Evolutionary conservation across 768 basidiomycete species (phyloP), one percentile per base, ranked within the genome.

Genomic region (Pilatotrama ljubarskyi): DNA sequence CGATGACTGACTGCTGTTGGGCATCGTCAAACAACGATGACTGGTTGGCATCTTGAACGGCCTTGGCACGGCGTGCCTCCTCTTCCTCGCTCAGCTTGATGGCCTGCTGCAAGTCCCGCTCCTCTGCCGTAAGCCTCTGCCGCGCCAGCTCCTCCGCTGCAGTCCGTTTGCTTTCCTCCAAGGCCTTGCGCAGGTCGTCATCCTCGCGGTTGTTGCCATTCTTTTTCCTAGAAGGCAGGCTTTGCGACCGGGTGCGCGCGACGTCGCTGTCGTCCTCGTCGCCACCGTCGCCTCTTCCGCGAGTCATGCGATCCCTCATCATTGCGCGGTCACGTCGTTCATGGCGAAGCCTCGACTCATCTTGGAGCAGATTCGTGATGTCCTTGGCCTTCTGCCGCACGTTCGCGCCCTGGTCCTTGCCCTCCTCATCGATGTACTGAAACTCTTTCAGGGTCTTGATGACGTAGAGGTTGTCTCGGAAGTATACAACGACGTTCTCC

Each of bases 361-460:
- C 97, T 72, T 84, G 81, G 25, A 99, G 81, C 13, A 98, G 84
- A 70, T 94, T 95, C 36, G 94, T 95, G 73, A 99, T 98, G 66
- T 98, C 97, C 72, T 99, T 98, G 13, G 97, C 97, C 75, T 96
- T 95, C 73, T 95, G 93, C 22, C 93, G 85, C 15, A 95, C 93
- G 74, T 98, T 99, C n/a, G 94, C 94, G 36, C 97, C 97, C 69
- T 97, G 94, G 71, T 99, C 97, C 73, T 97, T 97, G 51, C 88
- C 91, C 38, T 91, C 87, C 68, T 98, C 97, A 74, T 98, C 97
- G 57, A 96, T 74, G 70, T 87, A 97, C 67, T 98, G 96, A 75
- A 99, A 99, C 74, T 99, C 97, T 73, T 98, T 96, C 61, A 99
- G 84, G 1, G 96, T 98, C 80, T 98, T 98, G 84, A 99, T 87